Conservation (phyloP, 2,329 filamentous ascomycete genomes). For the Ilyonectria destructans region DNA sequence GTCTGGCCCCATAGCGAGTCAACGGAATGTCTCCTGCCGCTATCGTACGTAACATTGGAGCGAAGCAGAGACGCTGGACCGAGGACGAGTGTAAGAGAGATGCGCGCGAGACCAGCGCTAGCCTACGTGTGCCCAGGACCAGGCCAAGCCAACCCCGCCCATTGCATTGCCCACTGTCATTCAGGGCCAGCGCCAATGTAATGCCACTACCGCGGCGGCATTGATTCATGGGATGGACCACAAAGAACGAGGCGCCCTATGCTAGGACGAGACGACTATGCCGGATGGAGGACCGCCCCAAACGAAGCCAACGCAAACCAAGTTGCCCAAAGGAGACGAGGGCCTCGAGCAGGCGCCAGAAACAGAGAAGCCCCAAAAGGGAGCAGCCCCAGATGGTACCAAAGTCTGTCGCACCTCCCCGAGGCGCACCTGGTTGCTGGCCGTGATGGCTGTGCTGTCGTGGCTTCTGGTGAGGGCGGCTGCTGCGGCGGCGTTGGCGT, state of each 20-base stretch:
- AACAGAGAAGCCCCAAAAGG: slow-evolving; percentile 15
- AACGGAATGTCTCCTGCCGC: too few relatives aligned
- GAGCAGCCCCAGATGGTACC: slow-evolving; percentile 38
- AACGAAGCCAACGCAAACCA: slow-evolving; percentile 6
- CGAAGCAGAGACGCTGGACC: neutral
- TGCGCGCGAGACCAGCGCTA: neutral
- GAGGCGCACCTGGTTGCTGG: neutral
- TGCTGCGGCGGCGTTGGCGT: slow-evolving; percentile 19
- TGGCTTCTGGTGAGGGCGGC: slow-evolving; percentile 25
- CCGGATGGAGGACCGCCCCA: slow-evolving; percentile 10
- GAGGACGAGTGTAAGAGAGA: neutral
- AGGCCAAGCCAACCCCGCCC: neutral
- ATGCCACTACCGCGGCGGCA: neutral
- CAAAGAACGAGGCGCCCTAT: slow-evolving; percentile 10
- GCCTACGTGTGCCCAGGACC: neutral
- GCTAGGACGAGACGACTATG: slow-evolving; percentile 19
- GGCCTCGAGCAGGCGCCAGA: slow-evolving; percentile 9
- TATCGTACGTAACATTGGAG: neutral
- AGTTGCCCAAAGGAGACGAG: slow-evolving; percentile 21
- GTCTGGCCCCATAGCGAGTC: neutral
- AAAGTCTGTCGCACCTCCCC: slow-evolving; percentile 42
- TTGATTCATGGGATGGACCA: neutral
- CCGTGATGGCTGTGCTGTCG: too few relatives aligned
- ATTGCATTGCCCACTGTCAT: neutral
- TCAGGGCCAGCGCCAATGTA: neutral